These are phyloP conservation scores for Didymella pomorum DNA, from an alignment of 2,329 filamentous ascomycete genomes.

Conservation along the genomic window DNA sequence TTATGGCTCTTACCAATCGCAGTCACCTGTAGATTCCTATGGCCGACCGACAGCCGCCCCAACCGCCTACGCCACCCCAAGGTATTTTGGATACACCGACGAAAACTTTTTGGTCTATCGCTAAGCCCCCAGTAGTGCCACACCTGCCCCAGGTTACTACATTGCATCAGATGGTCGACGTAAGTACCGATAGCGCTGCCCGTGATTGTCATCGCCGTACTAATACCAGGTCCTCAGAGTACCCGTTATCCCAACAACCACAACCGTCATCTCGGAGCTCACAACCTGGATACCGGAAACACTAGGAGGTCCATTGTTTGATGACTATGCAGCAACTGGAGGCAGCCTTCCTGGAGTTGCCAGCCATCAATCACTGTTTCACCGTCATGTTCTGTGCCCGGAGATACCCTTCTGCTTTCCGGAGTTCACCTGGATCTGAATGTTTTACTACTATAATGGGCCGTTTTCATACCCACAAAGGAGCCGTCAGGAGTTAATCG, in stretches of 20 bases:
- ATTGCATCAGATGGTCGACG: conserved; percentile 50
- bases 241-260: conserved; percentile 42
- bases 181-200: conserved; percentile 35
- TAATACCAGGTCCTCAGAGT: conserved; percentile 41
- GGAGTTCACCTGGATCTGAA: conserved; percentile 45
- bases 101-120: conserved; percentile 51
- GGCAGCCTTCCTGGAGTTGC: conserved; percentile 30
- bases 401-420: conserved; percentile 49
- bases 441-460: conserved; percentile 40
- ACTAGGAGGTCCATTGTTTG: conserved; percentile 14
- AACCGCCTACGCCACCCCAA: conserved; percentile 42
- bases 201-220: conserved; percentile 11
- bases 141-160: conserved; percentile 47
- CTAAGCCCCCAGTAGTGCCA: conserved; percentile 49
- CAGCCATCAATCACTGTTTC: conserved; percentile 40
- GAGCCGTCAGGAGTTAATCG: conserved; percentile 36
- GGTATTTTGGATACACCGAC: conserved; percentile 54
- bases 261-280: conserved; percentile 34
- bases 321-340: conserved; percentile 11
- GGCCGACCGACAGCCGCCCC: conserved; percentile 33
- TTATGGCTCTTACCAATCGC: conserved; percentile 42
- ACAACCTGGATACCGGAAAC: conserved; percentile 33
- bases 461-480: conserved; percentile 33
- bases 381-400: conserved; percentile 43
- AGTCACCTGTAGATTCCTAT: conserved; percentile 40